These are phyloP conservation scores for Kokia cookei DNA, from an alignment of 441 rosid genomes.

Conservation along the genomic window DNA sequence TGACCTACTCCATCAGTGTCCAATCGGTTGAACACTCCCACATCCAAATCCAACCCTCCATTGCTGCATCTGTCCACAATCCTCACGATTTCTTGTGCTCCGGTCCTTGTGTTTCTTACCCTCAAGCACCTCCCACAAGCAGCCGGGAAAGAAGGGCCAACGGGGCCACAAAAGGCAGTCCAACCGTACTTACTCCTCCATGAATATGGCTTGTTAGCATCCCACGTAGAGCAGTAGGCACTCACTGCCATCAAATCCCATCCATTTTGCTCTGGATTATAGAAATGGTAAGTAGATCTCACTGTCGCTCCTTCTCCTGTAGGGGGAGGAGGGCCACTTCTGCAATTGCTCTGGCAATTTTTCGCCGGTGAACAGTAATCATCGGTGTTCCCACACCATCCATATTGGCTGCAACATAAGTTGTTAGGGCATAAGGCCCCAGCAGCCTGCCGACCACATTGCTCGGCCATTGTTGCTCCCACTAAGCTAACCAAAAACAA, in stretches of 20 bases:
- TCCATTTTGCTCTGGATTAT: slow-evolving; percentile 33
- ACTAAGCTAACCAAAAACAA: background rate
- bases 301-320: slow-evolving; percentile 17
- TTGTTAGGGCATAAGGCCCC: background rate
- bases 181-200: slow-evolving; percentile 61
- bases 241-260: slow-evolving; percentile 41
- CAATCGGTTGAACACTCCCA: slow-evolving; percentile 30
- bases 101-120: slow-evolving; percentile 35
- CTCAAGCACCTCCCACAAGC: slow-evolving; percentile 51
- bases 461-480: background rate
- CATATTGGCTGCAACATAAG: slow-evolving; percentile 7
- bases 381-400: slow-evolving; percentile 6
- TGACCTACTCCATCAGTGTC: slow-evolving; percentile 47
- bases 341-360: slow-evolving; percentile 12
- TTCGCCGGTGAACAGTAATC: slow-evolving; percentile 4
- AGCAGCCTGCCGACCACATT: slow-evolving; percentile 4
- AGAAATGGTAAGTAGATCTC: slow-evolving; percentile 46
- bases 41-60: slow-evolving; percentile 66
- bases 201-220: slow-evolving; percentile 37
- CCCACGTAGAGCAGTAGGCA: slow-evolving; percentile 48
- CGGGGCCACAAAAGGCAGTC: slow-evolving; percentile 54
- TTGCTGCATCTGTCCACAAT: slow-evolving; percentile 60
- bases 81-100: slow-evolving; percentile 38
- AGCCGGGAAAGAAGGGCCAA: slow-evolving; percentile 41
- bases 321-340: background rate